Conservation (phyloP, 2,329 filamentous ascomycete genomes). For the Epichloe sp. region DNA sequence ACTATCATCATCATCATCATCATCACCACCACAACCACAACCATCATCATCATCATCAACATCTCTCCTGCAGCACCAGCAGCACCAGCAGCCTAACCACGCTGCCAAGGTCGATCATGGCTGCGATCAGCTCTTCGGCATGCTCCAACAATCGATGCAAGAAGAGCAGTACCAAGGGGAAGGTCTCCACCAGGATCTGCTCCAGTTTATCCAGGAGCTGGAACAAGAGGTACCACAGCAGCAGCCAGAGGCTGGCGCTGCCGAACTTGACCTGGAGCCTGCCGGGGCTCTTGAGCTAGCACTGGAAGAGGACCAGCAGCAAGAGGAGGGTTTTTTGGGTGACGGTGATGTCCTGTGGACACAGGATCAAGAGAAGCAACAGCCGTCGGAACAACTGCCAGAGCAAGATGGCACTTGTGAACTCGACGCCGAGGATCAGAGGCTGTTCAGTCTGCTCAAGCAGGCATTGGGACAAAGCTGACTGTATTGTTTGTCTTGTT, state of each 20-base stretch:
- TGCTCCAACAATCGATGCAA: no score
- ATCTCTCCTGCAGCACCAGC: background rate
- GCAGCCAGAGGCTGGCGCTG: background rate
- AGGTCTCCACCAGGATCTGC: accelerated
- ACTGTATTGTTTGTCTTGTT: no score
- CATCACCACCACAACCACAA: no score
- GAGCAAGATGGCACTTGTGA: background rate
- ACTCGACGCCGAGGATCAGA: background rate
- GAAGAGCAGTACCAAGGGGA: no score
- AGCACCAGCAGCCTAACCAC: background rate
- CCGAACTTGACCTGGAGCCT: background rate
- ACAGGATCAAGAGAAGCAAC: background rate
- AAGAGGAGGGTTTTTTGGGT: no score
- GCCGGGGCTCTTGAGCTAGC: no score
- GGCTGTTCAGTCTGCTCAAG: background rate
- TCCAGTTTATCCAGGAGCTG: background rate
- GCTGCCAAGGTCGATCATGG: no score
- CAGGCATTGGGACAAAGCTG: no score
- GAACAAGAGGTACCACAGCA: background rate
- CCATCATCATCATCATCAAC: no score
- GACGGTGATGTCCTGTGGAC: no score
- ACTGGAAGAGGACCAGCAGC: background rate
- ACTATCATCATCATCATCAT: no score
- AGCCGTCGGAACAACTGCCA: background rate
- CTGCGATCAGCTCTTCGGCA: no score